Base-by-base conservation (phyloP, 2,329 filamentous ascomycete species). In the Hawksworthiomyces lignivorus region DNA sequence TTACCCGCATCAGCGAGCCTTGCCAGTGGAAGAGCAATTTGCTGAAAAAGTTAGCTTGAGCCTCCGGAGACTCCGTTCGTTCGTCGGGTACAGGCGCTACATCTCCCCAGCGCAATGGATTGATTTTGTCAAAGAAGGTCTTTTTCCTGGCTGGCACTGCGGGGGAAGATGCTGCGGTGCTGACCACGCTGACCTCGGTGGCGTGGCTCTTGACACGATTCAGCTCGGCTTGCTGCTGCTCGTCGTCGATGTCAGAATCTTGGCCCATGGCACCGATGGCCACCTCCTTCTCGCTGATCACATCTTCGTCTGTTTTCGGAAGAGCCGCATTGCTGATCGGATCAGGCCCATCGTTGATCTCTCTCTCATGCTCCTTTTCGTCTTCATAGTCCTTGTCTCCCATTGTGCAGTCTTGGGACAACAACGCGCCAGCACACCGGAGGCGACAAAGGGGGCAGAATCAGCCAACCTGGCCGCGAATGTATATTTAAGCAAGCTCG, bases 1-100 rank as follows among this genome's bases (percentile, higher is more conserved):
- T 64, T 61, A 83, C 82, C 49, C 64, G 72, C 89, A 97, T 97
- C 42, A 97, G 58, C 2, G 87, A 82, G 1, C 80, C 79, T 72
- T 96, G 90, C 90, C 90, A 97, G 59, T 87, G 78, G 57, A 95
- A 97, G 4, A 82, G 83, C 18, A 94, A 59, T 43, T 71, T 59
- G 63, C 86, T 94, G 49, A 92, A 73, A 55, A 88, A 82, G 3
- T 74, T 67, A 5, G 89, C 89, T 4, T 67, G 70, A 57, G 87
- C 71, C 63, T 96, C 89, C 48, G 74, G 75, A 6, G 78, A 88
- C 1, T 69, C 59, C 7, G 52, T 53, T 43, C 69, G 68, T 52
- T 70, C 68, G 36, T 71, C 61, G 28, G 80, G 79, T 1, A 82
- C 64, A 0, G 72, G 65, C 2, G 77, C 75, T 3, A 70, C 61